Evolutionary conservation across 1,284 basidiomycete species (phyloP).

Genomic region (Caloboletus inedulis): DNA sequence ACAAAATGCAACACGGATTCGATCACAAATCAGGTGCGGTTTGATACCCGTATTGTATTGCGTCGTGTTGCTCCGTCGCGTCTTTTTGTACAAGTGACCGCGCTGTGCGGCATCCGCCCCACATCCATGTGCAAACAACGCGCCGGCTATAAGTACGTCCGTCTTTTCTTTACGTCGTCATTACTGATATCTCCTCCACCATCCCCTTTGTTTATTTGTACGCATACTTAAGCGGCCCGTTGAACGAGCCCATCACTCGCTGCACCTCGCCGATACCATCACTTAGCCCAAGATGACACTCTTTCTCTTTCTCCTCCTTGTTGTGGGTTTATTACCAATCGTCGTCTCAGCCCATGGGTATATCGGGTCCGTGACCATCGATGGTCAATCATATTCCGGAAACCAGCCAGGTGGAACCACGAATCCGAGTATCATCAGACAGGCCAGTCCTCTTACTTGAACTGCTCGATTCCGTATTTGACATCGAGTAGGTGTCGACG

Average conservation of each 20-base stretch:
- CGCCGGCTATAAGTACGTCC: slow-evolving; percentile 19
- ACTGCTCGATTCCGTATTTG: background rate
- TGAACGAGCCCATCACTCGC: slow-evolving; percentile 17
- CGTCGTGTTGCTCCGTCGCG: background rate
- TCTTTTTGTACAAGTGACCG: slow-evolving; percentile 4
- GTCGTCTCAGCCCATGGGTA: slow-evolving; percentile 34
- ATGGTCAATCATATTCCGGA: slow-evolving; percentile 35
- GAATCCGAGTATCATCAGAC: slow-evolving; percentile 35
- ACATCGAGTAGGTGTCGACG: slow-evolving; percentile 25
- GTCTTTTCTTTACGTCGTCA: background rate
- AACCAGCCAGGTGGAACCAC: slow-evolving; percentile 27
- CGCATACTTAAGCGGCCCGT: slow-evolving; percentile 16
- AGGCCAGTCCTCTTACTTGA: slow-evolving; percentile 18
- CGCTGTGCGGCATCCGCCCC: slow-evolving; percentile 17
- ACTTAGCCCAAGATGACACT: slow-evolving; percentile 12
- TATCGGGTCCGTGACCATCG: slow-evolving; percentile 30
- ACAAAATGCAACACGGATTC: slow-evolving; percentile 5
- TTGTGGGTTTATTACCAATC: slow-evolving; percentile 18
- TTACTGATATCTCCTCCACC: background rate
- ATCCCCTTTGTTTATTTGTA: slow-evolving; percentile 8
- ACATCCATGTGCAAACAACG: slow-evolving; percentile 12
- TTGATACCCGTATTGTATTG: background rate
- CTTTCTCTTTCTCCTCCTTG: slow-evolving; percentile 12
- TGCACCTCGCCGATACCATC: background rate
- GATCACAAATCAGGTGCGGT: slow-evolving; percentile 7